These are phyloP conservation scores for Macrolepiota dolichaula DNA, from an alignment of 768 basidiomycete genomes.

Conservation along the genomic window DNA sequence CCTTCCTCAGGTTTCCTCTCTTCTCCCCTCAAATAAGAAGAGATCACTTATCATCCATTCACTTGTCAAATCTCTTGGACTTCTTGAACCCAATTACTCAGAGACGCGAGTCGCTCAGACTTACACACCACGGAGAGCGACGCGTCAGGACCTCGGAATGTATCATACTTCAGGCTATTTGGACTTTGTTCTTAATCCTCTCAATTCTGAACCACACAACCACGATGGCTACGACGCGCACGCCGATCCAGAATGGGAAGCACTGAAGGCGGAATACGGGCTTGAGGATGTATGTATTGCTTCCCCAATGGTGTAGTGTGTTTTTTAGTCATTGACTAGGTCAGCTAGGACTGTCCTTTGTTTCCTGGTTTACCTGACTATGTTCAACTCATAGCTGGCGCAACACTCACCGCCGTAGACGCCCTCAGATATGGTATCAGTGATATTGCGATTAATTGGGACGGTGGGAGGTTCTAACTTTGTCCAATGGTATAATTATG, in stretches of 20 bases:
- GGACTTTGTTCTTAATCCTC: constrained; percentile 46
- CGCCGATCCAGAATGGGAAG: not conserved
- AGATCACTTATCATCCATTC: constrained; percentile 68
- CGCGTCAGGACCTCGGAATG: constrained; percentile 48
- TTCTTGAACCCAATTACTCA: constrained; percentile 34
- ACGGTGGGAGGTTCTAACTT: constrained; percentile 70
- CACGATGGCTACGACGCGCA: not conserved
- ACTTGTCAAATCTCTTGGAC: constrained; percentile 48
- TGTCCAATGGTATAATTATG: not conserved
- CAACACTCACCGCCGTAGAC: constrained; percentile 69
- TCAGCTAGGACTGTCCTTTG: constrained; percentile 72
- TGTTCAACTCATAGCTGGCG: constrained; percentile 69
- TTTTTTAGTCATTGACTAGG: not conserved
- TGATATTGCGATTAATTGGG: constrained; percentile 81
- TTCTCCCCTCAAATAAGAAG: constrained; percentile 67
- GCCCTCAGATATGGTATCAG: constrained; percentile 47
- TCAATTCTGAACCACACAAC: constrained; percentile 20
- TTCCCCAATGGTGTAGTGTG: not conserved
- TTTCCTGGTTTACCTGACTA: constrained; percentile 73
- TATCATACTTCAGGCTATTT: constrained; percentile 78
- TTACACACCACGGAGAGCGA: constrained; percentile 53
- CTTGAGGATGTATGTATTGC: constrained; percentile 30
- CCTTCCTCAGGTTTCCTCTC: constrained; percentile 32
- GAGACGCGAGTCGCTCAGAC: constrained; percentile 33
- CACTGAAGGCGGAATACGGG: constrained; percentile 43